phyloP scores from a whole-genome alignment of 208 protist genomes.

The Leptomonas pyrrhocoris region DNA sequence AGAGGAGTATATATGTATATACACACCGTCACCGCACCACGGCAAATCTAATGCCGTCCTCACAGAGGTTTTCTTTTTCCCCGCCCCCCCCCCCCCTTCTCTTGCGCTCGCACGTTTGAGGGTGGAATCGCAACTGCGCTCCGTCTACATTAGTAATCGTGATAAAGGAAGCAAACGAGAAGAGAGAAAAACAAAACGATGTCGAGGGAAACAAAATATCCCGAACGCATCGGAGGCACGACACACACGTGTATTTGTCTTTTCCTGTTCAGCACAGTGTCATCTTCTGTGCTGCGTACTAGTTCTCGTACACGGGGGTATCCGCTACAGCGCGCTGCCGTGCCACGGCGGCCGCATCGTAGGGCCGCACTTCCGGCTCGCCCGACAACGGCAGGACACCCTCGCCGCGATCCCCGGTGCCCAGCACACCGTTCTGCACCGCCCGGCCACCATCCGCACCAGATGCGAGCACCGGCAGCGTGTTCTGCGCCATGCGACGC shows the following conservation, averaged over 20 bases:
- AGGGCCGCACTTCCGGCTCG: neutral
- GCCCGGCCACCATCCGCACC: neutral
- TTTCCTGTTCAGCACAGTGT: too few relatives aligned
- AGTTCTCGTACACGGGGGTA: conserved; percentile 56
- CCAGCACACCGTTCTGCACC: conserved; percentile 3
- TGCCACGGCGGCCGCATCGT: conserved; percentile 12
- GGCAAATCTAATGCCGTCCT: too few relatives aligned
- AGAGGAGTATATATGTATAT: neutral
- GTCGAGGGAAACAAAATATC: too few relatives aligned
- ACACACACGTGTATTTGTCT: too few relatives aligned
- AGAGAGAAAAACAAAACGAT: too few relatives aligned
- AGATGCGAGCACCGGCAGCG: neutral
- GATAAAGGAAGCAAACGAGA: too few relatives aligned
- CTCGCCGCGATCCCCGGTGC: neutral
- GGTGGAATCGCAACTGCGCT: too few relatives aligned
- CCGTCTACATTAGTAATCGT: too few relatives aligned
- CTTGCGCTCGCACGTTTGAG: neutral
- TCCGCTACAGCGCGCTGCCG: conserved; percentile 38
- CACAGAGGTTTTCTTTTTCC: neutral
- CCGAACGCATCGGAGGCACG: too few relatives aligned
- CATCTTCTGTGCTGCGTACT: conserved; percentile 7
- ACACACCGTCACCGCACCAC: too few relatives aligned
- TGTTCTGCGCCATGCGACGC: conserved; percentile 49
- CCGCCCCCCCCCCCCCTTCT: neutral
- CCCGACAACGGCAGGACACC: conserved; percentile 9